Evolutionary conservation across 306 rosid species (phyloP), one percentile per base, ranked within the genome.

Genomic region (peach (Prunus persica)): DNA sequence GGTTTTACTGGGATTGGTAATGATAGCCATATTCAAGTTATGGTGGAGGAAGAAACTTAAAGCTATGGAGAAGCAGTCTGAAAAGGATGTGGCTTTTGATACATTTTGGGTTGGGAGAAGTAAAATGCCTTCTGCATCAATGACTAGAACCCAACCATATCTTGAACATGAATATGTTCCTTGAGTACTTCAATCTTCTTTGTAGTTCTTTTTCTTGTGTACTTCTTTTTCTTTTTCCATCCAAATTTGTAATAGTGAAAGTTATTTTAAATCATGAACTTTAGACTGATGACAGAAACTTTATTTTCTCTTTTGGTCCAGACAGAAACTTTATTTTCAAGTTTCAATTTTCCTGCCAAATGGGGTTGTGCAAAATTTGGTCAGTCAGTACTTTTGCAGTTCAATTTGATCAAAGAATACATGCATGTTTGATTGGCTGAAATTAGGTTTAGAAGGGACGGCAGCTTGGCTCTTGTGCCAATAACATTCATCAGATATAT

Each of bases 31-130:
- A 52, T 75, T 63, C 82, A 85, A 73, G 86, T 55, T 70, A 20
- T 54, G 62, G 34, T 88, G 77, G 76, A 88, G 30, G 80, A 88
- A 58, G 72, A 87, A 46, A 66, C 25, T 90, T 4, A 72, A 61
- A 70, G 41, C 81, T 67, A 80, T 95, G 93, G 99, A 92, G 86
- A 81, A 9, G 68, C 87, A 50, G n/a, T 74, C 97, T 60, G 92
- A 89, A 78, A 79, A 62, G 32, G 96, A 80, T 16, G 97, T 81
- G 72, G 67, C 78, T 62, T 85, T 95, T 52, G 91, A 78, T 70
- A 85, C 89, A 46, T 81, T 90, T 74, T 90, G 97, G 92, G 80
- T 95, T 76, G 97, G 99, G 57, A 84, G 72, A 14, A 90, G 92
- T 77, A 95, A 81, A 87, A 82, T 95, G 88, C 99, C 99, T 69